phyloP scores from a whole-genome alignment of 495 filamentous ascomycete species.

The Neurospora discreta region DNA sequence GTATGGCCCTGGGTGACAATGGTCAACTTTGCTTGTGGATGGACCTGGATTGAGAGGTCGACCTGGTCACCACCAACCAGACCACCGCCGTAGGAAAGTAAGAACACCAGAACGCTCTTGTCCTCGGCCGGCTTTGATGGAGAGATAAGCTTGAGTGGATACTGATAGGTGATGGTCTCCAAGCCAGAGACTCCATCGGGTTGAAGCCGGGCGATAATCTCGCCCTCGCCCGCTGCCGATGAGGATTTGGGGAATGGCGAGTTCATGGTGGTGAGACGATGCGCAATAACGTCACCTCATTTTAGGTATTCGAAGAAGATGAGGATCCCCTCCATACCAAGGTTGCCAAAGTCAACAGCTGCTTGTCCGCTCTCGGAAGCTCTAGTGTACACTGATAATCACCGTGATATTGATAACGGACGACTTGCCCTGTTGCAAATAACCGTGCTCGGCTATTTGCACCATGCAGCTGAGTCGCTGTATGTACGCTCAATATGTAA shows the following conservation, averaged over 20 bases:
- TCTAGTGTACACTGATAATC: background rate
- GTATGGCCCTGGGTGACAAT: constrained; percentile 92
- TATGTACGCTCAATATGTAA: no score
- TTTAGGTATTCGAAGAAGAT: background rate
- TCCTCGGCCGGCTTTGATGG: constrained; percentile 40
- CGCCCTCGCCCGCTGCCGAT: constrained; percentile 64
- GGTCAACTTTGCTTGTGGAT: constrained; percentile 53
- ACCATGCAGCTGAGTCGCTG: background rate
- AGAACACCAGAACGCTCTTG: constrained; percentile 60
- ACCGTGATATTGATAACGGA: background rate
- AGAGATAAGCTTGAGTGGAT: constrained; percentile 88
- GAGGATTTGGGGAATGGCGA: constrained; percentile 59
- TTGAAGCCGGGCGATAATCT: constrained; percentile 59
- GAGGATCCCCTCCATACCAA: background rate
- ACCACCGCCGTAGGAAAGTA: constrained; percentile 91
- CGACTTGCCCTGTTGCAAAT: background rate
- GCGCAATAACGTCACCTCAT: constrained; percentile 8
- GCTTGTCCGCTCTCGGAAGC: background rate
- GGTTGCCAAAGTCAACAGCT: background rate
- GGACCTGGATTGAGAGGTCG: constrained; percentile 56
- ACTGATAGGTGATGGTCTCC: constrained; percentile 71
- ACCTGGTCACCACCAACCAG: constrained; percentile 79
- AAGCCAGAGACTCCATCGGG: constrained; percentile 63
- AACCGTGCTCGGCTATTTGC: background rate
- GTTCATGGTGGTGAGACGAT: constrained; percentile 22